These are phyloP conservation scores for Lobulomyces angularis DNA, from an alignment of 192 early-diverging fungal genomes.

Conservation along the genomic window DNA sequence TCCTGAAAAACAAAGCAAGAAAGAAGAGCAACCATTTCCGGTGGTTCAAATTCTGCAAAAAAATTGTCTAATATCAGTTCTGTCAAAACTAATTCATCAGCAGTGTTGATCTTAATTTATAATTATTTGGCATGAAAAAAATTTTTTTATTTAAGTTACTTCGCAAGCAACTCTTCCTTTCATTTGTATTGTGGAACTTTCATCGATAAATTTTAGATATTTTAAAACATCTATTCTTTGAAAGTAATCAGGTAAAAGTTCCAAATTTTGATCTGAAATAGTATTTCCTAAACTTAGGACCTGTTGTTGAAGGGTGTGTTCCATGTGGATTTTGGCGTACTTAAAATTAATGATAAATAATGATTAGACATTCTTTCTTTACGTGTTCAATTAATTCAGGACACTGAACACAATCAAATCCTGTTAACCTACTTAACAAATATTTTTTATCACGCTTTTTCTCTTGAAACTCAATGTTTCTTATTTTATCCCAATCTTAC, in stretches of 20 bases:
- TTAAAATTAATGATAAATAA: constrained; percentile 27
- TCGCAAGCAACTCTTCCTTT: constrained; percentile 96
- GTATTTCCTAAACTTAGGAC: constrained; percentile 61
- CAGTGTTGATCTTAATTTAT: constrained; percentile 67
- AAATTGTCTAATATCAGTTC: constrained; percentile 92
- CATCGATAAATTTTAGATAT: constrained; percentile 67
- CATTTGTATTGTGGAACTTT: constrained; percentile 73
- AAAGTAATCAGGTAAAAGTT: constrained; percentile 85
- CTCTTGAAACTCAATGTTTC: constrained; percentile 78
- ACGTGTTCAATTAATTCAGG: constrained; percentile 68
- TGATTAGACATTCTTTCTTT: constrained; percentile 12
- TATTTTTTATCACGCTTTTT: constrained; percentile 43
- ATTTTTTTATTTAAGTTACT: no score
- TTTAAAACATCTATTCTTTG: constrained; percentile 77
- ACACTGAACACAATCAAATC: constrained; percentile 61
- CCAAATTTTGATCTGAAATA: constrained; percentile 85
- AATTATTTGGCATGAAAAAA: no score
- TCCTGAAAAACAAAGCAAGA: constrained; percentile 95
- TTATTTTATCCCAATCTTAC: constrained; percentile 76
- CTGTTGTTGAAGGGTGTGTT: constrained; percentile 51
- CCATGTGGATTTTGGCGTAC: constrained; percentile 39
- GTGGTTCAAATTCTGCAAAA: constrained; percentile 74
- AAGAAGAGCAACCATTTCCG: constrained; percentile 84
- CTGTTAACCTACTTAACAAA: constrained; percentile 31
- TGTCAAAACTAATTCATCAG: constrained; percentile 85